Conservation (phyloP, 148 eudicot species). For the Spergularia marina region DNA sequence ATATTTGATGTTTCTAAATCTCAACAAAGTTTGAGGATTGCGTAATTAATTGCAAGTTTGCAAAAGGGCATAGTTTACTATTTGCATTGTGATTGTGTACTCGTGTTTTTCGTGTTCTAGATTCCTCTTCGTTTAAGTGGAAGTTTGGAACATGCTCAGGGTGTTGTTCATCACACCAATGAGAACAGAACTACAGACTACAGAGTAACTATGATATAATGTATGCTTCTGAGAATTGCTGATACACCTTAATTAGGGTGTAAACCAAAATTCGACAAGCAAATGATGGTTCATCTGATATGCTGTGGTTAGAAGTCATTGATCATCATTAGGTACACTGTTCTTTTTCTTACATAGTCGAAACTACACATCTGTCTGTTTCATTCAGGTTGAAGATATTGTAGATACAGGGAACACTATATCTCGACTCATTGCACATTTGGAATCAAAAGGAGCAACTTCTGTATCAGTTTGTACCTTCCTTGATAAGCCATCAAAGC, state of each 20-base stretch:
- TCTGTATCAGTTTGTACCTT: conserved; percentile 80
- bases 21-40: not conserved
- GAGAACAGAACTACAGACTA: no score
- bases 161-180: not conserved
- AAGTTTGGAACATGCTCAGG: not conserved
- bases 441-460: conserved; percentile 72
- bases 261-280: no score
- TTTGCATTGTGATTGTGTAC: not conserved
- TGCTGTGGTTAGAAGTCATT: not conserved
- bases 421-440: conserved; percentile 48
- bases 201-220: no score
- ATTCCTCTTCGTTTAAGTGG: not conserved
- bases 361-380: not conserved
- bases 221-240: no score
- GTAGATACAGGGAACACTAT: conserved; percentile 84
- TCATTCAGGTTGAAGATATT: conserved; percentile 81
- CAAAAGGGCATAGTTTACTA: not conserved
- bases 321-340: not conserved
- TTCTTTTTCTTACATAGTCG: not conserved
- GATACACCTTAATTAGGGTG: no score
- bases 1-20: not conserved
- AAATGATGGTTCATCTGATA: not conserved
- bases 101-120: not conserved
- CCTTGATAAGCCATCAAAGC: conserved; percentile 74
- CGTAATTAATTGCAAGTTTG: not conserved